A percentile compares a stretch with the other conserved stretches of the same genome.
These are phyloP conservation scores for Chlorella sp. DNA, from an alignment of 139 green algal genomes.

Conservation along the genomic window DNA sequence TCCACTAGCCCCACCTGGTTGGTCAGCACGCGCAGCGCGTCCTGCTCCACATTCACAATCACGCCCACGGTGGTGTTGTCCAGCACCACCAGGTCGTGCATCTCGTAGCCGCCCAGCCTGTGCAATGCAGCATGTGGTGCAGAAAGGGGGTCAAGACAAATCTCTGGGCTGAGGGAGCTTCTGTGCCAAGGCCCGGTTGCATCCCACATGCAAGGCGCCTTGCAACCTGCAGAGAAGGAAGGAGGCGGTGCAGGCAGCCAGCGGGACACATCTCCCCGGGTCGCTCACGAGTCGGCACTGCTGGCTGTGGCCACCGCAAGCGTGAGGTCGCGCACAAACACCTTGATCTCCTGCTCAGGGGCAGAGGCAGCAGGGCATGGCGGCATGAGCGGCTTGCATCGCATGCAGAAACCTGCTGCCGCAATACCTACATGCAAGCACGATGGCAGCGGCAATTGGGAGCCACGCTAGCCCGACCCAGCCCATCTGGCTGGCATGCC, in stretches of 20 bases:
- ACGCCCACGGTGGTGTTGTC: slow-evolving; percentile 74
- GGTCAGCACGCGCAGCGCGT: slow-evolving; percentile 70
- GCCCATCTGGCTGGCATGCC: too few species aligned
- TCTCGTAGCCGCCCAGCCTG: slow-evolving; percentile 87
- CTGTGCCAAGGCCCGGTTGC: background rate
- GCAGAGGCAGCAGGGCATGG: too few species aligned
- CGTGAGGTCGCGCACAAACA: slow-evolving; percentile 89
- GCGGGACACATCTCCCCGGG: too few species aligned
- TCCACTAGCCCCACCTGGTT: slow-evolving; percentile 56
- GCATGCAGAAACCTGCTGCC: too few species aligned
- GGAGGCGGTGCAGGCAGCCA: background rate
- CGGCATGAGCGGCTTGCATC: too few species aligned
- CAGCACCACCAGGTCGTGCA: slow-evolving; percentile 95
- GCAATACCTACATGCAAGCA: too few species aligned
- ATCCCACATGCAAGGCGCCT: background rate
- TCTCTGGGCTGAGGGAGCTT: too few species aligned
- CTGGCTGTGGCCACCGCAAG: slow-evolving; percentile 59
- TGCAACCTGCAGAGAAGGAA: background rate
- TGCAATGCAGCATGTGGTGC: too few species aligned
- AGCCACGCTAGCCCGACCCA: too few species aligned
- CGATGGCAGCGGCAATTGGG: too few species aligned
- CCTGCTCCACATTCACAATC: slow-evolving; percentile 83
- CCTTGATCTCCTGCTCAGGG: slow-evolving; percentile 75
- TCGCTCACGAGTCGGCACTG: slow-evolving; percentile 59
- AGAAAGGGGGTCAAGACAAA: too few species aligned